phyloP scores from a whole-genome alignment of 2,329 filamentous ascomycete species.

The Scedosporium dehoogii region DNA sequence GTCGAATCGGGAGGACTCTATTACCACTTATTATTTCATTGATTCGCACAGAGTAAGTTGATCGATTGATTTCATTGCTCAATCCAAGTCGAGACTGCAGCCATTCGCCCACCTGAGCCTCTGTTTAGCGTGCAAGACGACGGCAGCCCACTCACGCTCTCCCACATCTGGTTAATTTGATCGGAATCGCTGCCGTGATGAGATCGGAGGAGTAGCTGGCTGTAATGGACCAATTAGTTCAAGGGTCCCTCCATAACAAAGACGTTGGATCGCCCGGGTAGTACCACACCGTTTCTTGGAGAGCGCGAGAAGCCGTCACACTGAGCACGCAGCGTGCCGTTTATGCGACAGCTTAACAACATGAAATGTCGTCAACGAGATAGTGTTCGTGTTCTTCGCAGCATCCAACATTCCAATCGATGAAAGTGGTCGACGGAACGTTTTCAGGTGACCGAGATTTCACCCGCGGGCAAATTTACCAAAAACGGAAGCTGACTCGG shows the following conservation, averaged over 20 bases:
- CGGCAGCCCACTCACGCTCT: too few species aligned
- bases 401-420: background rate
- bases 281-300: too few species aligned
- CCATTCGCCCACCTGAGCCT: background rate
- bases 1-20: background rate
- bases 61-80: background rate
- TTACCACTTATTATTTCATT: background rate
- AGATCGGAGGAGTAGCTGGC: too few species aligned
- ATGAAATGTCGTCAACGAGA: background rate
- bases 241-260: too few species aligned
- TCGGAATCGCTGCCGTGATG: too few species aligned
- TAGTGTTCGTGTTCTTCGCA: background rate
- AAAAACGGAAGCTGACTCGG: background rate
- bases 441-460: background rate
- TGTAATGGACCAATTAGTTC: too few species aligned
- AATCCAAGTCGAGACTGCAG: background rate
- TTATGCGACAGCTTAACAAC: background rate
- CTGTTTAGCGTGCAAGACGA: too few species aligned
- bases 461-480: background rate
- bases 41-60: background rate
- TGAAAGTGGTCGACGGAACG: background rate
- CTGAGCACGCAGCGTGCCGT: background rate
- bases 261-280: too few species aligned
- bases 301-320: too few species aligned
- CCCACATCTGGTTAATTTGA: too few species aligned